These are phyloP conservation scores for Lignosus rhinocerotis DNA, from an alignment of 1,284 basidiomycete species.

Conservation along the genomic window DNA sequence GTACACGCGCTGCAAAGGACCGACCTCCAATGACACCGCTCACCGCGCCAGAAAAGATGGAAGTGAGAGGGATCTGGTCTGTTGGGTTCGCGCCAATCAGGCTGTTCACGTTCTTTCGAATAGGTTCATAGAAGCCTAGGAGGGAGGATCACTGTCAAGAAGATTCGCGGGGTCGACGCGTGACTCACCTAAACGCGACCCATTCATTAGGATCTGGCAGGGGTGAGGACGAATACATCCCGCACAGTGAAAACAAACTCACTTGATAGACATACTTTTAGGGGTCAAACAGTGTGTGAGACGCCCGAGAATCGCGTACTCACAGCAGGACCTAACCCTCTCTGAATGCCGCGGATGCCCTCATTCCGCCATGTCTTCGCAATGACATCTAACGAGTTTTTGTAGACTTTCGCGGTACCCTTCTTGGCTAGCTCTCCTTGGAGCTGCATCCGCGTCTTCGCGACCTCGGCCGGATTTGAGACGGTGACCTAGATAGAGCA, in stretches of 20 bases:
- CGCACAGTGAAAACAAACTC: slow-evolving; percentile 13
- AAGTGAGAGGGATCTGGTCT: slow-evolving; percentile 72
- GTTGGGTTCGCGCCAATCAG: slow-evolving; percentile 63
- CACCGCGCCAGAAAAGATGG: slow-evolving; percentile 81
- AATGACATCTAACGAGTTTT: slow-evolving; percentile 85
- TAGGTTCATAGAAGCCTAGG: slow-evolving; percentile 93
- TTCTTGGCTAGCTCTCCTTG: slow-evolving; percentile 89
- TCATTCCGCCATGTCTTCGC: slow-evolving; percentile 91
- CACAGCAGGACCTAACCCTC: slow-evolving; percentile 89
- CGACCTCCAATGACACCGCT: slow-evolving; percentile 90
- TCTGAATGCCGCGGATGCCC: slow-evolving; percentile 87
- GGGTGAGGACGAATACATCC: background rate
- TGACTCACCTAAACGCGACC: slow-evolving; percentile 82
- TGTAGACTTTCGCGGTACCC: slow-evolving; percentile 81
- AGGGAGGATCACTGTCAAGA: background rate
- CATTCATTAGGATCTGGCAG: slow-evolving; percentile 85
- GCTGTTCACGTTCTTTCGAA: slow-evolving; percentile 74
- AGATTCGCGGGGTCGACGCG: background rate
- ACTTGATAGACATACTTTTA: slow-evolving; percentile 88
- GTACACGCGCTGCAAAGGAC: slow-evolving; percentile 18
- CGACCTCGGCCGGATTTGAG: slow-evolving; percentile 87
- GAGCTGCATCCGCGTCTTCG: slow-evolving; percentile 92
- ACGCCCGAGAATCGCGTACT: slow-evolving; percentile 36
- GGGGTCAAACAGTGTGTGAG: background rate
- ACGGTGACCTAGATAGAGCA: slow-evolving; percentile 68